Evolutionary conservation across 352 stramenopile species (phyloP), one percentile per base, ranked within the genome.

Genomic region (Elongisporangium anandrum): DNA sequence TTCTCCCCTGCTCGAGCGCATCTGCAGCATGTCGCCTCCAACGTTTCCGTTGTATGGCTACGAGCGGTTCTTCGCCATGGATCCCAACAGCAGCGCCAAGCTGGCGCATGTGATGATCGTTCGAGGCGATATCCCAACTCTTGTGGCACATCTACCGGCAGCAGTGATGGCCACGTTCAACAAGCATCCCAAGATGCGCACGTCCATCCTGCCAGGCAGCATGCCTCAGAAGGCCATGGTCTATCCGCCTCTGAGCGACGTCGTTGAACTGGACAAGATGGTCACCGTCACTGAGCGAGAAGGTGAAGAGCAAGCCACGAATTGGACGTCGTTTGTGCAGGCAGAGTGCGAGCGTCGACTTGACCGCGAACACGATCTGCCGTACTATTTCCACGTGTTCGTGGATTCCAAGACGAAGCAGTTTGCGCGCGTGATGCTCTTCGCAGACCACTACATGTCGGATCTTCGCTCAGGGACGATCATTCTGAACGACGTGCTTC

Each of bases 31-130:
- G 71, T 55, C 62, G 9, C 60, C 71, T 49, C 60, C 61, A 2
- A 81, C 75, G 45, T 77, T 86, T 50, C 66, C 68, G n/a, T 70
- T 88, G 4, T 75, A 83, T 38, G 76, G 79, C 52, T 88, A 88
- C 50, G 79, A 88, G 66, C 73, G 79, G 47, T 88, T 88, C 68
- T 86, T 81, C 57, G 72, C 79, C 16, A 88, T 88, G 79, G 60
- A 82, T 19, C 68, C 72, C 15, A 38, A 22, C 23, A 63, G 68
- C 22, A 81, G 74, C 54, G 63, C 71, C 51, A 83, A 73, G 21
- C 62, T 88, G 3, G 76, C 77, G 15, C 75, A 85, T 54, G 67
- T 85, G 16, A 64, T 81, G 26, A 84, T 70, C 6, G 24, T 88
- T 12, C 74, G 68, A 19, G 79, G 79, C 15, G 72, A 82, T 50